Conservation (phyloP, 2,329 filamentous ascomycete genomes). For the Ambrosiella xylebori region DNA sequence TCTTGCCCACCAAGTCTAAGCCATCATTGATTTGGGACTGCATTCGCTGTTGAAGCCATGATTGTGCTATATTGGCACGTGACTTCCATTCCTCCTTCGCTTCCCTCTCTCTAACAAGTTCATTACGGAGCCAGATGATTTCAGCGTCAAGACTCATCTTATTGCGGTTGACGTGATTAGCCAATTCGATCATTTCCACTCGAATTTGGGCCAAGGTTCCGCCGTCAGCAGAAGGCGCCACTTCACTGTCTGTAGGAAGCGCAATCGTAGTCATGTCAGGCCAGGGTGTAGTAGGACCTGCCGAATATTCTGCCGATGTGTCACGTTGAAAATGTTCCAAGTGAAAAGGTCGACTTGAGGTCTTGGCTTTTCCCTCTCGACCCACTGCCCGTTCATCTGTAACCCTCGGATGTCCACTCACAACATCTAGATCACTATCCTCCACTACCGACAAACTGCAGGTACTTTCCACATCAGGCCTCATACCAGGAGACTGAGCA, state of each 20-base stretch:
- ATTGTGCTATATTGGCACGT: slow-evolving; percentile 39
- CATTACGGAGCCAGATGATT: slow-evolving; percentile 1
- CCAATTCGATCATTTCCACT: not conserved
- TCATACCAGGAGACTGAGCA: not conserved
- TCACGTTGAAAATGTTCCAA: too few species aligned
- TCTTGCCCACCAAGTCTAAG: not conserved
- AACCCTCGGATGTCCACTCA: not conserved
- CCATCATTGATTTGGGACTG: slow-evolving; percentile 12
- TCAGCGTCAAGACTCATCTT: not conserved
- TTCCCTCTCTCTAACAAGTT: slow-evolving; percentile 2
- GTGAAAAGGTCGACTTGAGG: too few species aligned
- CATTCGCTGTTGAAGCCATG: slow-evolving; percentile 28
- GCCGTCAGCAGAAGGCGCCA: not conserved
- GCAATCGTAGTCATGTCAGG: too few species aligned
- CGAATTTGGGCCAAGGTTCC: not conserved
- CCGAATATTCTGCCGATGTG: too few species aligned
- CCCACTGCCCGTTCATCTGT: too few species aligned
- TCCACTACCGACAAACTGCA: not conserved
- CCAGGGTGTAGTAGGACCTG: too few species aligned
- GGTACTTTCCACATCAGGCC: not conserved
- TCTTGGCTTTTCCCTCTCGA: not conserved
- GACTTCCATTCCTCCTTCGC: slow-evolving; percentile 34
- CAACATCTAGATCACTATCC: not conserved
- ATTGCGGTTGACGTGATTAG: not conserved
- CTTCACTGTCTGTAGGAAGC: too few species aligned